Percentiles rank a stretch among this genome's conserved stretches.
Conservation (phyloP, 768 basidiomycete genomes). For the Cystobasidium ongulense region DNA sequence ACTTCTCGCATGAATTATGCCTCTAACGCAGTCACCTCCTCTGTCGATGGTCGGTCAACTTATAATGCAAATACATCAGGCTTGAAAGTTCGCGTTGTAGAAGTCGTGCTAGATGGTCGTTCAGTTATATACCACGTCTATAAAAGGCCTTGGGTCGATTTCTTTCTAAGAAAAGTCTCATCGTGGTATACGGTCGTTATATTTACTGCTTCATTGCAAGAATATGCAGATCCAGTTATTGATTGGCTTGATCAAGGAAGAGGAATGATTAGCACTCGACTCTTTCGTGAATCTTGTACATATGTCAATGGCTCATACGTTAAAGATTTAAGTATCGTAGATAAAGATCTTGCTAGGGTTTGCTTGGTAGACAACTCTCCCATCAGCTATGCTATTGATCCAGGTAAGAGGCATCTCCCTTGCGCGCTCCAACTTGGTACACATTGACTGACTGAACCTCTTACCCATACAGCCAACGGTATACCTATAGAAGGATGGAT, state of each 20-base stretch:
- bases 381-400: slow-evolving; percentile 79
- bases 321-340: slow-evolving; percentile 81
- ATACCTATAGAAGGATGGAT: slow-evolving; percentile 99
- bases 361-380: slow-evolving; percentile 96
- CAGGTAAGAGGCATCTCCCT: slow-evolving; percentile 56
- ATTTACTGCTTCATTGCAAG: slow-evolving; percentile 97
- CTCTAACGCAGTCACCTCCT: slow-evolving; percentile 33
- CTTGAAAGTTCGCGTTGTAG: slow-evolving; percentile 65
- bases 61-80: slow-evolving; percentile 20
- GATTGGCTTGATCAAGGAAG: slow-evolving; percentile 83
- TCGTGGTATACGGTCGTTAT: slow-evolving; percentile 98
- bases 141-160: slow-evolving; percentile 95
- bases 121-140: slow-evolving; percentile 95
- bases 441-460: not conserved
- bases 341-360: slow-evolving; percentile 80
- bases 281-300: slow-evolving; percentile 96
- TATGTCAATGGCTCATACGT: slow-evolving; percentile 88
- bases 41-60: slow-evolving; percentile 28
- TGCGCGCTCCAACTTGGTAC: not conserved
- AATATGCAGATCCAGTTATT: slow-evolving; percentile 98
- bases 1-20: slow-evolving; percentile 52
- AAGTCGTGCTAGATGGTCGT: slow-evolving; percentile 78
- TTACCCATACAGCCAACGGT: slow-evolving; percentile 65
- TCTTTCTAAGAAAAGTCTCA: slow-evolving; percentile 89
- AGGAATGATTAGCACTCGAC: slow-evolving; percentile 74